Conservation (phyloP, 2,329 filamentous ascomycete species). For the Geosmithia putterillii region DNA sequence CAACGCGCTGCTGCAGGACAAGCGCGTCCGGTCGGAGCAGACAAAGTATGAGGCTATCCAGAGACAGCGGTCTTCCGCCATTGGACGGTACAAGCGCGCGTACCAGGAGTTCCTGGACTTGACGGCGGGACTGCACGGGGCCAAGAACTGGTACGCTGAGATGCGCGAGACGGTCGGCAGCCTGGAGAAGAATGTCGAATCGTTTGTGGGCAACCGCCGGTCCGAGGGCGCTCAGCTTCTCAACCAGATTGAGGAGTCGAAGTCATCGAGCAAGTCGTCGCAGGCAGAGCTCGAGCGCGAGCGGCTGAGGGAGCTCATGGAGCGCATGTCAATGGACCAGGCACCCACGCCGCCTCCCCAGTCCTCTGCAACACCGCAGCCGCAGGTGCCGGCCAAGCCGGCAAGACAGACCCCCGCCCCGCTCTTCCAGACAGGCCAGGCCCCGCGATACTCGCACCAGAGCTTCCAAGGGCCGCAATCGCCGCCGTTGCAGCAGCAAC, state of each 20-base stretch:
- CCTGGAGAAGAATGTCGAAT: constrained; percentile 88
- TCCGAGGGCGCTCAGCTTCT: constrained; percentile 86
- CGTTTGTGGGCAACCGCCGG: constrained; percentile 88
- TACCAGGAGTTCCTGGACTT: constrained; percentile 91
- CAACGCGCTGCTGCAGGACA: constrained; percentile 81
- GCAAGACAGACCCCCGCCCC: constrained; percentile 23
- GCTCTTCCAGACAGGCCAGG: constrained; percentile 34
- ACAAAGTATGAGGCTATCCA: constrained; percentile 88
- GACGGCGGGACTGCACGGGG: constrained; percentile 71
- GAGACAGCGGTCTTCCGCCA: constrained; percentile 65
- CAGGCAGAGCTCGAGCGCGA: constrained; percentile 79
- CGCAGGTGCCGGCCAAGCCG: constrained; percentile 2
- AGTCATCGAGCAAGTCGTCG: constrained; percentile 43
- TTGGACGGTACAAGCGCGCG: constrained; percentile 79
- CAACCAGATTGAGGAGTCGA: constrained; percentile 73
- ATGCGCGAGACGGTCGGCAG: constrained; percentile 93
- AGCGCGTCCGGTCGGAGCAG: constrained; percentile 84
- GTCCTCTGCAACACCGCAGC: constrained; percentile 7
- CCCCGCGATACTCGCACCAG: constrained; percentile 36
- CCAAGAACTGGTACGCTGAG: constrained; percentile 86
- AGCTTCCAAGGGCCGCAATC: constrained; percentile 43
- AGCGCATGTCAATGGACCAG: constrained; percentile 79
- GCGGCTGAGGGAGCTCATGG: constrained; percentile 80
- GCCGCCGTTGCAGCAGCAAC: constrained; percentile 24
- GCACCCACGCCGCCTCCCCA: constrained; percentile 24